These are phyloP conservation scores for Cladosporium sp. DNA, from an alignment of 2,329 filamentous ascomycete species.

Conservation along the genomic window DNA sequence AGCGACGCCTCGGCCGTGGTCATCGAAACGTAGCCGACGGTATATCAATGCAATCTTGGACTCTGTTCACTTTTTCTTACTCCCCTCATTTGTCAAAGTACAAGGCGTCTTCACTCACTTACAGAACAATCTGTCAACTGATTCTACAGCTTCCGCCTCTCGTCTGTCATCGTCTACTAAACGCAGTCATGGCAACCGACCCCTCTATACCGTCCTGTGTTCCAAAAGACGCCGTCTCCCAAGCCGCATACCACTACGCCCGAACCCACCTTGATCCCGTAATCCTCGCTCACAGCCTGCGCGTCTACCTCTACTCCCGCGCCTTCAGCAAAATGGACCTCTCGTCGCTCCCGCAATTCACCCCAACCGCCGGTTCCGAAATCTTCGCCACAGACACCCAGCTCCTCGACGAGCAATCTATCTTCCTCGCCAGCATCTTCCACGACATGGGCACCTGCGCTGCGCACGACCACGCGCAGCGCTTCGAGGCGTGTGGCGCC, in stretches of 20 bases:
- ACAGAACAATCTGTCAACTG: too few relatives aligned
- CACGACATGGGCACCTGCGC: conserved; percentile 32
- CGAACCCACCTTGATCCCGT: conserved; percentile 13
- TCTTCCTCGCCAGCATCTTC: conserved; percentile 29
- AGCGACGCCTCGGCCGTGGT: too few relatives aligned
- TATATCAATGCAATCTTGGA: too few relatives aligned
- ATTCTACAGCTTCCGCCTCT: too few relatives aligned
- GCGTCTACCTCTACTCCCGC: conserved; percentile 18
- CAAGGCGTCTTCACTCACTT: too few relatives aligned
- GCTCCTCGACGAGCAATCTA: conserved; percentile 8
- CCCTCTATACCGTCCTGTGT: conserved; percentile 6
- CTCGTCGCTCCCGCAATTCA: background rate
- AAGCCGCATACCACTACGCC: conserved; percentile 15
- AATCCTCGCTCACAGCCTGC: conserved; percentile 21
- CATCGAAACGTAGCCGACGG: too few relatives aligned
- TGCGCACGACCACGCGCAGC: conserved; percentile 26
- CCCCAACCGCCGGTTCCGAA: background rate
- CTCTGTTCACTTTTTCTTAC: too few relatives aligned
- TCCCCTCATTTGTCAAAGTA: too few relatives aligned
- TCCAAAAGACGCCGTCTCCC: conserved; percentile 15
- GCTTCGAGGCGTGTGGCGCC: conserved; percentile 43
- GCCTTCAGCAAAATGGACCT: conserved; percentile 12
- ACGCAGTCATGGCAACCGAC: background rate
- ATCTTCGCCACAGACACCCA: background rate
- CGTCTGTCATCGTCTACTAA: too few relatives aligned